Base-by-base conservation (phyloP, 345 rosid species). In the Hibiscus mutabilis region DNA sequence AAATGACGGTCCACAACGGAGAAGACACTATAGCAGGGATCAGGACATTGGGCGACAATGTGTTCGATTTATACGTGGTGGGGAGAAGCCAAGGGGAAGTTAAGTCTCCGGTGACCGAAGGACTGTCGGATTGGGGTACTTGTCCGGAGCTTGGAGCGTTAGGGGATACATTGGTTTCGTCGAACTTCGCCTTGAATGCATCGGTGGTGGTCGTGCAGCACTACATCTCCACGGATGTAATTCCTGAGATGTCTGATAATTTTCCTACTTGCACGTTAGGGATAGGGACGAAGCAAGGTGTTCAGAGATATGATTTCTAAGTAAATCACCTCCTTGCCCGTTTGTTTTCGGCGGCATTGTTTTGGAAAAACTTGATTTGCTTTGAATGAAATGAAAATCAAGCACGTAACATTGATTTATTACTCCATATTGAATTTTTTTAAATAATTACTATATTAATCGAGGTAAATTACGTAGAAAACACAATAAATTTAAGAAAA, bases 121-220 rank as follows among this genome's bases (percentile, higher is more conserved):
- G 82, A 31, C 71, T 87, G 14, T 61, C 75, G 15, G 89, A 86
- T 47, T 83, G 90, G 86, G 71, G 70, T 22, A 82, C 73, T 72
- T 84, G 22, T 61, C 86, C 87, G 5, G 91, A 87, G 66, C 63
- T 92, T 37, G 98, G 95, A 2, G 55, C 81, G 14, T 66, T 87
- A 3, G 98, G 95, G 12, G 91, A 86, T 61, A 65, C 82, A 3
- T 70, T 90, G 63, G 77, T 67, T n/a, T 78, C 83, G 0, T 79
- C 88, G 1, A 70, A 74, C 35, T 87, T 84, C 61, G 78, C 86
- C 3, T 75, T 61, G 69, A 82, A 75, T 16, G 81, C 90, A 33
- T 90, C 92, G 0, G 87, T 89, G 56, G 84, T 89, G 21, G 91
- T 89, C 19, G 70, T 90, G 59, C 91, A 90, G 29, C 90, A 83